phyloP scores from a whole-genome alignment of 305 asterid species.

The Salvia sclarea region DNA sequence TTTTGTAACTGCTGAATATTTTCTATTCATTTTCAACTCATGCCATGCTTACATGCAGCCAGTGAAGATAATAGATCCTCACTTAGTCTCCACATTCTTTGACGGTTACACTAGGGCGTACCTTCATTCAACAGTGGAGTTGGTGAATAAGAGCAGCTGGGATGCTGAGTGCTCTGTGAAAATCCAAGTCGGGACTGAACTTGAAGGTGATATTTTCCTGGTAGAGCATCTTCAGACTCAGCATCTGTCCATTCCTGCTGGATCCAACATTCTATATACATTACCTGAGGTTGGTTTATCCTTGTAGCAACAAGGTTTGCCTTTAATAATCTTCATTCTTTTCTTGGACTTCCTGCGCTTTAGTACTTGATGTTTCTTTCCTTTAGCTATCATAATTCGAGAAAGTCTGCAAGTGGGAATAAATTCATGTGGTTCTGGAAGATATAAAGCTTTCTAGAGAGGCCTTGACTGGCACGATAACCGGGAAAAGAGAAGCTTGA shows the following conservation, averaged over 20 bases:
- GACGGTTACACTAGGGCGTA: constrained; percentile 66
- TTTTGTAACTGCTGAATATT: constrained; percentile 6
- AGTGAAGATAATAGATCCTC: constrained; percentile 91
- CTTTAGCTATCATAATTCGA: not conserved
- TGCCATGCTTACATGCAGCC: constrained; percentile 66
- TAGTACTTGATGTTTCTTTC: not conserved
- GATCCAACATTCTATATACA: constrained; percentile 61
- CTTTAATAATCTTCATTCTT: not conserved
- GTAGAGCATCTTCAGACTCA: constrained; percentile 78
- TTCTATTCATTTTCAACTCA: constrained; percentile 35
- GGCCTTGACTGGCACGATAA: too few species aligned
- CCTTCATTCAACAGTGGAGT: constrained; percentile 71
- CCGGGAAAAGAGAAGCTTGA: too few species aligned
- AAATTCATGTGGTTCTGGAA: constrained; percentile 15
- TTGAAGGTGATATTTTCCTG: constrained; percentile 56
- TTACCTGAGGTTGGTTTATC: constrained; percentile 38
- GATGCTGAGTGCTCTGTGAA: constrained; percentile 73
- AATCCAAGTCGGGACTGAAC: constrained; percentile 84
- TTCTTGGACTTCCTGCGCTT: not conserved
- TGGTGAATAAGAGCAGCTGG: constrained; percentile 64
- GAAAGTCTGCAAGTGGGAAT: constrained; percentile 12
- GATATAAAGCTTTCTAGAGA: too few species aligned
- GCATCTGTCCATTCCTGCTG: constrained; percentile 61
- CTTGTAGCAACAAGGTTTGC: constrained; percentile 15
- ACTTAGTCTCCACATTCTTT: constrained; percentile 83